These are phyloP conservation scores for Neofusicoccum umdonicola DNA, from an alignment of 2,329 filamentous ascomycete species.

Conservation along the genomic window DNA sequence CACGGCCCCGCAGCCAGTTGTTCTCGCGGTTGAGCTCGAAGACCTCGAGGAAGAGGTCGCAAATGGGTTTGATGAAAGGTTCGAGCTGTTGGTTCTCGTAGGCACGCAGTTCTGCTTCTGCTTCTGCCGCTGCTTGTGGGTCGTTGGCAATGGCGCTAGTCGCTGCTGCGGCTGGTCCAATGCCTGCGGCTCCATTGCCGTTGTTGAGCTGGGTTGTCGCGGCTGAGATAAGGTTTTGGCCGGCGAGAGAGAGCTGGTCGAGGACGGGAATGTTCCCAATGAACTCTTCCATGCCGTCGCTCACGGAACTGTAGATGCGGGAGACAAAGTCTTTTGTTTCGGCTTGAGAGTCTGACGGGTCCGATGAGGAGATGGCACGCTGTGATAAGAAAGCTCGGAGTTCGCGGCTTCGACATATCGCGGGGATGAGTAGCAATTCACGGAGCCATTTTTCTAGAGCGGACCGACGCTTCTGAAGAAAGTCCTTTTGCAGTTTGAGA, in stretches of 20 bases:
- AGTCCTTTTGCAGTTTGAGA: slow-evolving; percentile 95
- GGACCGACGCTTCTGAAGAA: slow-evolving; percentile 80
- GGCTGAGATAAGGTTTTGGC: slow-evolving; percentile 83
- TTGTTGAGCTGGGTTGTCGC: slow-evolving; percentile 55
- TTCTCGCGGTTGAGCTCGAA: slow-evolving; percentile 94
- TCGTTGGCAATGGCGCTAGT: slow-evolving; percentile 45
- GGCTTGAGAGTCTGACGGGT: slow-evolving; percentile 65
- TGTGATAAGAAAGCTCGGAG: slow-evolving; percentile 88
- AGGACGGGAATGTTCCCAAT: slow-evolving; percentile 93
- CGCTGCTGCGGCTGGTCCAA: slow-evolving; percentile 41
- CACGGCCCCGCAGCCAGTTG: slow-evolving; percentile 93
- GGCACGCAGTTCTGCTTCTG: slow-evolving; percentile 88
- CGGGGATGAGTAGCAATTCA: slow-evolving; percentile 77
- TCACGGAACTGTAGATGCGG: slow-evolving; percentile 91
- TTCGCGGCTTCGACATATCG: slow-evolving; percentile 91
- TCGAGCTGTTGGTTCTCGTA: slow-evolving; percentile 88
- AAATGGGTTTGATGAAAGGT: slow-evolving; percentile 97
- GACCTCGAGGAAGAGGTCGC: slow-evolving; percentile 92
- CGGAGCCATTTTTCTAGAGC: slow-evolving; percentile 81
- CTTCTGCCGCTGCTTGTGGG: slow-evolving; percentile 63
- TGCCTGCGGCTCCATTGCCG: slow-evolving; percentile 15
- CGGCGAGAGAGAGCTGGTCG: slow-evolving; percentile 88
- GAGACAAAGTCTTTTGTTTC: slow-evolving; percentile 76
- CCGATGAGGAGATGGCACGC: slow-evolving; percentile 70
- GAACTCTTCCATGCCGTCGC: slow-evolving; percentile 97